Base-by-base conservation (phyloP, 2,329 filamentous ascomycete species). In the Fusarium domesticum region DNA sequence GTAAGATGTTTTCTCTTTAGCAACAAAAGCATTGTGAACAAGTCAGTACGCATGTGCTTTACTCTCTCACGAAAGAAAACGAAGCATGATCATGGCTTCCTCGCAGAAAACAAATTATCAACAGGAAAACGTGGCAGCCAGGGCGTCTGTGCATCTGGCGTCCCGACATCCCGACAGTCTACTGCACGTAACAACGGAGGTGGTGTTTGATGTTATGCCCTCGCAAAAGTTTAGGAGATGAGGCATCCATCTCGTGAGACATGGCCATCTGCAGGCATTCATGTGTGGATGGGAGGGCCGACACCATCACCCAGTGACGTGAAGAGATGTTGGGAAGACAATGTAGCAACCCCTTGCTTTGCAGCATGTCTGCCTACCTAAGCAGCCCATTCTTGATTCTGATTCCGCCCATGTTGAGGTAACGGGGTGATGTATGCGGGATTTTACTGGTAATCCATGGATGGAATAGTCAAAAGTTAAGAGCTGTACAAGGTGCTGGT, bases 71-170 rank as follows among this genome's bases (percentile, higher is more conserved):
- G n/a, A n/a, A n/a, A 23, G 20, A 23, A 23, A 23, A 6, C 20
- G 10, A 6, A 23, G 10, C 20, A 23, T 6, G 20, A 23, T 23
- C 23, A 28, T 28, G n/a, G n/a, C n/a, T n/a, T n/a, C n/a, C n/a
- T n/a, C n/a, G 23, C 7, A 12, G 23, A 10, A 8, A 28, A 10
- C 3, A 12, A 28, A 28, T 12, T 11, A 28, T 11, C 33, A n/a
- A n/a, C 16, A 8, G 17, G 37, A 34, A 48, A 46, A 43, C 43
- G 43, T 37, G 38, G 30, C 32, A 41, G 18, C 15, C 30, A 39
- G 28, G 23, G 34, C 5, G 15, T 11, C 33, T 17, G 31, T 53
- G 50, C 43, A 52, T 54, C 54, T 51, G 14, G 36, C 7, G 18
- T 30, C 8, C 23, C 37, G 19, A 50, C 34, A 33, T 37, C 17